Evolutionary conservation across 164 flowering plant genomes (phyloP).

Genomic region (Taxillus chinensis): DNA sequence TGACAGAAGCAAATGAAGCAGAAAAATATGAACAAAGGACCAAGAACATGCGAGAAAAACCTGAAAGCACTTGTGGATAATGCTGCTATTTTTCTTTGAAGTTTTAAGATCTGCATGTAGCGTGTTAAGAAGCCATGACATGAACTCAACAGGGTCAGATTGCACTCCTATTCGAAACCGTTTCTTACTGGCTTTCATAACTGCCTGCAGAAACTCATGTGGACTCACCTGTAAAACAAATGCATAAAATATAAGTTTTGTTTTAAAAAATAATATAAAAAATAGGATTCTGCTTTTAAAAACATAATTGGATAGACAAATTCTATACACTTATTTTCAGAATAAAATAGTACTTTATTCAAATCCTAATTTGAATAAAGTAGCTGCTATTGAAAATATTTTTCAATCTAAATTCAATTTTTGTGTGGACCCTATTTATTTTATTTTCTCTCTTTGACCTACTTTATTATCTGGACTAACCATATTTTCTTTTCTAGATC

Average conservation of each 20-base stretch:
- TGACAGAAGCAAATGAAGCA: not conserved
- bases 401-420: too few relatives aligned
- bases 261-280: not conserved
- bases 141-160: conserved; percentile 95
- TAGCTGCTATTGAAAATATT: too few relatives aligned
- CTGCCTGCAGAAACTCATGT: conserved; percentile 93
- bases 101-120: conserved; percentile 68
- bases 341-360: too few relatives aligned
- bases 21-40: not conserved
- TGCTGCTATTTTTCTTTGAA: conserved; percentile 51
- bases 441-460: too few relatives aligned
- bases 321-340: too few relatives aligned
- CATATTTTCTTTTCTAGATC: too few relatives aligned
- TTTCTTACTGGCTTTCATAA: conserved; percentile 93
- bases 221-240: conserved; percentile 69
- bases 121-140: conserved; percentile 97
- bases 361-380: too few relatives aligned
- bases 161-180: conserved; percentile 76
- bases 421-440: too few relatives aligned
- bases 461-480: too few relatives aligned
- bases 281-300: too few relatives aligned
- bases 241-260: conserved; percentile 2
- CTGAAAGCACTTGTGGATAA: conserved; percentile 91
- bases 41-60: conserved; percentile 18
- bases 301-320: too few relatives aligned